Evolutionary conservation across 2,329 filamentous ascomycete species (phyloP).

Genomic region (Paradendryphiella salina): DNA sequence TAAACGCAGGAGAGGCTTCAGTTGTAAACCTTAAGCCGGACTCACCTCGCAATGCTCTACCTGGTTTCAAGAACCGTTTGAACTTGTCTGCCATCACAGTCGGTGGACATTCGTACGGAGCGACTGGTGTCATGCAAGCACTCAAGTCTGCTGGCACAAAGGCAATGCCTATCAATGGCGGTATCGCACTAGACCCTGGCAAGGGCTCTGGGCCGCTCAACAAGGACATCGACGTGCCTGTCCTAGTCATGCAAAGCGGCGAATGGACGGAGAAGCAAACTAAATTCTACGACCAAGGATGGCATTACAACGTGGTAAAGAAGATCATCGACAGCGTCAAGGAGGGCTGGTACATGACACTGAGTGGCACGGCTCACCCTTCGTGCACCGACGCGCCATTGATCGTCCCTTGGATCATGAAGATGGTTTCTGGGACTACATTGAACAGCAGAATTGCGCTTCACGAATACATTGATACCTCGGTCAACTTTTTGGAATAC

Average conservation of each 20-base stretch:
- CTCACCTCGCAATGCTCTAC: slow-evolving; percentile 52
- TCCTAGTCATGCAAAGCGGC: slow-evolving; percentile 65
- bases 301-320: slow-evolving; percentile 66
- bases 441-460: slow-evolving; percentile 62
- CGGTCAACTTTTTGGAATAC: slow-evolving; percentile 61
- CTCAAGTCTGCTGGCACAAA: slow-evolving; percentile 55
- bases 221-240: slow-evolving; percentile 59
- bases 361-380: slow-evolving; percentile 58
- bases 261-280: slow-evolving; percentile 64
- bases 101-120: slow-evolving; percentile 68
- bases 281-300: slow-evolving; percentile 62
- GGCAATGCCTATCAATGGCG: slow-evolving; percentile 57
- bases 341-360: slow-evolving; percentile 53
- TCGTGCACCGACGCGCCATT: slow-evolving; percentile 69
- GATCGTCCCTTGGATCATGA: slow-evolving; percentile 63
- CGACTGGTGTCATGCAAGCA: slow-evolving; percentile 64
- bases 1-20: slow-evolving; percentile 46
- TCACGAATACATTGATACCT: slow-evolving; percentile 62
- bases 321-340: slow-evolving; percentile 57
- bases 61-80: slow-evolving; percentile 58
- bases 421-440: slow-evolving; percentile 63
- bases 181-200: slow-evolving; percentile 67
- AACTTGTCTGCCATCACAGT: slow-evolving; percentile 60
- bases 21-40: slow-evolving; percentile 52
- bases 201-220: slow-evolving; percentile 67